Percentiles rank a stretch among this genome's conserved stretches.
Evolutionary conservation across 768 basidiomycete genomes (phyloP).

Genomic region (Leucogyrophana mollusca): DNA sequence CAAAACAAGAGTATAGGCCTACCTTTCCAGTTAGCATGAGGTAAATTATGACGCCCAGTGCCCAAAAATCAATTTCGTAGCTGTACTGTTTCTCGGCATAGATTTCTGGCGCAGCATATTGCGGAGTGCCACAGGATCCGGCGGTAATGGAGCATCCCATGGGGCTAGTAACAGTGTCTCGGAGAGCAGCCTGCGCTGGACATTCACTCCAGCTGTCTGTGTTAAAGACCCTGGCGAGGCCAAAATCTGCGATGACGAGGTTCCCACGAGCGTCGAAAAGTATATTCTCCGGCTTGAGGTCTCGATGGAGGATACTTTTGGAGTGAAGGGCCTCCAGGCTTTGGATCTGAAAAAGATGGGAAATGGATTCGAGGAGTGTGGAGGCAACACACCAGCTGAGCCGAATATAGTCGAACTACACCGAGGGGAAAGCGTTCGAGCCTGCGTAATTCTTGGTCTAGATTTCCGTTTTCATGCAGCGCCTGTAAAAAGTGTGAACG

Average conservation of each 20-base stretch:
- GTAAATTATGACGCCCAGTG: neutral
- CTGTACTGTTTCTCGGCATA: neutral
- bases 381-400: conserved; percentile 34
- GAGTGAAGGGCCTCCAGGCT: conserved; percentile 46
- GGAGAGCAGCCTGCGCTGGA: neutral
- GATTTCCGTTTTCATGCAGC: neutral
- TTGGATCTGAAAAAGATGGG: conserved; percentile 28
- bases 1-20: neutral
- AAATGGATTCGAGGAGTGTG: neutral
- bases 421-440: neutral
- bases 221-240: conserved; percentile 21
- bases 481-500: too few species aligned
- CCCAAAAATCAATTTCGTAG: neutral
- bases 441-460: neutral
- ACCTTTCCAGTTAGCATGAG: neutral
- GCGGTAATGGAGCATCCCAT: neutral
- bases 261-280: conserved; percentile 47
- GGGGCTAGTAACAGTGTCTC: neutral
- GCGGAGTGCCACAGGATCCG: neutral
- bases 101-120: neutral
- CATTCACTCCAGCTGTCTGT: neutral
- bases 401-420: conserved; percentile 6
- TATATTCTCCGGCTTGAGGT: conserved; percentile 71
- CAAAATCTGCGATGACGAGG: conserved; percentile 42
- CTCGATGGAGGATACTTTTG: conserved; percentile 65